phyloP scores from a whole-genome alignment of 352 stramenopile genomes.

The Phytophthora cactorum region DNA sequence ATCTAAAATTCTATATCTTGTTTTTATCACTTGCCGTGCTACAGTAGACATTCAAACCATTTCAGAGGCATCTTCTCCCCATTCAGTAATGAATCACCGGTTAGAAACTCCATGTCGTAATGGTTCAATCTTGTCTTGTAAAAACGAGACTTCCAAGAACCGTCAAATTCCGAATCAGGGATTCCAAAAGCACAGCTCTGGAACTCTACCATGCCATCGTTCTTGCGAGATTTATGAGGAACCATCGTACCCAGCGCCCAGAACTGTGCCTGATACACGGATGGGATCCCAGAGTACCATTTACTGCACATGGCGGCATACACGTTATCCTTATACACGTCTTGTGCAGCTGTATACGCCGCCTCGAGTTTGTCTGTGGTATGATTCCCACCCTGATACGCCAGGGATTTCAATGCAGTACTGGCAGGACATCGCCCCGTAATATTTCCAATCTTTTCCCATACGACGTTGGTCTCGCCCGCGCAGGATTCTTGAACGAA shows the following conservation, averaged over 20 bases:
- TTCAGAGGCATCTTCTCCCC: slow-evolving; percentile 42
- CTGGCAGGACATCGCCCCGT: slow-evolving; percentile 39
- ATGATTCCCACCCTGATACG: slow-evolving; percentile 35
- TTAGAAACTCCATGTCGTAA: slow-evolving; percentile 45
- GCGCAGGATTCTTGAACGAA: slow-evolving; percentile 39
- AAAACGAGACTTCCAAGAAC: slow-evolving; percentile 23
- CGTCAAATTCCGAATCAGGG: slow-evolving; percentile 26
- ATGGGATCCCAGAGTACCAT: slow-evolving; percentile 40
- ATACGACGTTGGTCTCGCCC: slow-evolving; percentile 23
- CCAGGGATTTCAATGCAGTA: slow-evolving; percentile 23
- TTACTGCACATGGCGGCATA: slow-evolving; percentile 41
- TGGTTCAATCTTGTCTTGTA: slow-evolving; percentile 52
- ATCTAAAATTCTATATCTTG: not conserved
- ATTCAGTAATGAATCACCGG: slow-evolving; percentile 39
- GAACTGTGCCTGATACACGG: slow-evolving; percentile 25
- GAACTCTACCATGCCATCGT: slow-evolving; percentile 49
- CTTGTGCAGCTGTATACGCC: slow-evolving; percentile 33
- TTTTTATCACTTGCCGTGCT: not conserved
- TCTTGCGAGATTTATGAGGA: slow-evolving; percentile 26
- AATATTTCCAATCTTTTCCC: slow-evolving; percentile 22
- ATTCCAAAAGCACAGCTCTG: slow-evolving; percentile 40
- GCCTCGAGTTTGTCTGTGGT: slow-evolving; percentile 8
- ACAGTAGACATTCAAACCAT: slow-evolving; percentile 47
- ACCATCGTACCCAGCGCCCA: slow-evolving; percentile 19
- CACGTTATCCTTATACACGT: slow-evolving; percentile 34